Evolutionary conservation across 192 early-diverging fungal genomes (phyloP), one percentile per base, ranked within the genome.

Genomic region (Allomyces arbusculus): DNA sequence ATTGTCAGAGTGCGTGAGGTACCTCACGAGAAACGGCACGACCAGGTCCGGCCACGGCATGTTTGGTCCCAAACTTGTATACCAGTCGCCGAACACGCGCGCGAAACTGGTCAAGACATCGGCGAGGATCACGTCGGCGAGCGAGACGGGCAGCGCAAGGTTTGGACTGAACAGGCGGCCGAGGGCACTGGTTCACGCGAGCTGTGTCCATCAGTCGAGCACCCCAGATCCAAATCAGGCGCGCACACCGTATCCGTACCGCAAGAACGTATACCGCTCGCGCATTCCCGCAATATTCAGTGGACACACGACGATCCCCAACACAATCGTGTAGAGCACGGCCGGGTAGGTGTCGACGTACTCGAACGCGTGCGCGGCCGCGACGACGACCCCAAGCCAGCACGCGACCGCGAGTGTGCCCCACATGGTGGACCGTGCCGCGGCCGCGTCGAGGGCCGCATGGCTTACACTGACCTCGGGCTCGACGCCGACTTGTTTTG

Each of bases 51-150:
- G 33, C 33, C 33, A 40, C 7, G 33, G 33, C 33, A 40, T 40
- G 33, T 40, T 40, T 3, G 33, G 33, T 40, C 33, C 33, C 33
- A 40, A 40, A 40, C 33, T 82, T 12, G 82, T 74, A 64, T 84
- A 82, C 14, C 92, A 67, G 71, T 96, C 95, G 12, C 90, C 89
- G 65, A 95, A 78, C 22, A 93, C 87, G 62, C 87, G 82, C 3
- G 93, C 88, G 73, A 91, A 95, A 65, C 89, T 91, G 0, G 94
- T 97, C 74, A 98, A 70, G 28, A 97, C 89, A 82, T 98, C 95
- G 0, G 94, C 92, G 63, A 98, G 74, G 43, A 98, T 85, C 25
- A 94, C 80, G 68, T 98, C 95, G 0, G 74, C 76, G 64, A 90
- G 80, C 25, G 75, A 78, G 4, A 90, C 86, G 65, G 76, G 73